Conservation (phyloP, 2,329 filamentous ascomycete genomes). For the Pyrenochaeta sp. region DNA sequence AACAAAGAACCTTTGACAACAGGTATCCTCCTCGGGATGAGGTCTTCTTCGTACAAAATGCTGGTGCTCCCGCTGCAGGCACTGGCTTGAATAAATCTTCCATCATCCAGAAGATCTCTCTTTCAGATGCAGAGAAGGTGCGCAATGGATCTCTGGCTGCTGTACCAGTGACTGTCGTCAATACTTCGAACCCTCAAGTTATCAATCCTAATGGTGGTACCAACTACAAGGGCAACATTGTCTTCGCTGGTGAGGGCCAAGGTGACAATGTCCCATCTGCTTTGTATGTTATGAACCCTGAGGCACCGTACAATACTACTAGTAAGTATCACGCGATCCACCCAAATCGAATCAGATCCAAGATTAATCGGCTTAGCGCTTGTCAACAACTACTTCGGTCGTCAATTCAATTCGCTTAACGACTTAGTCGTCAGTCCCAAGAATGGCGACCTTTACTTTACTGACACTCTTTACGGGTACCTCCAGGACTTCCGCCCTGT, state of each 20-base stretch:
- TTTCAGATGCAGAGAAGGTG: slow-evolving; percentile 32
- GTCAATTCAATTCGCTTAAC: slow-evolving; percentile 53
- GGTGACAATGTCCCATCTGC: slow-evolving; percentile 29
- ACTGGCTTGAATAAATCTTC: slow-evolving; percentile 37
- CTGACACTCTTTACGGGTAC: slow-evolving; percentile 50
- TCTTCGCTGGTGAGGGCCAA: slow-evolving; percentile 36
- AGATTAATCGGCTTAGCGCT: slow-evolving; percentile 23
- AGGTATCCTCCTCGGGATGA: slow-evolving; percentile 29
- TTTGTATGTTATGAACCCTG: slow-evolving; percentile 33
- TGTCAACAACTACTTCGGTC: slow-evolving; percentile 57
- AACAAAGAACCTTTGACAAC: not conserved
- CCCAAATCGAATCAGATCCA: not conserved
- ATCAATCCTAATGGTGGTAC: slow-evolving; percentile 37
- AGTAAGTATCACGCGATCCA: slow-evolving; percentile 17
- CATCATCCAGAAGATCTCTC: slow-evolving; percentile 36
- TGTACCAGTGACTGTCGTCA: slow-evolving; percentile 31
- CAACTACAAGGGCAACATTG: slow-evolving; percentile 32
- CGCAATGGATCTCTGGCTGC: slow-evolving; percentile 30
- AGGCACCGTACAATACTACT: slow-evolving; percentile 32
- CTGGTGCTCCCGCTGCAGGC: slow-evolving; percentile 32
- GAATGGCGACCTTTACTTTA: slow-evolving; percentile 58
- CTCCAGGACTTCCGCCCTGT: slow-evolving; percentile 34
- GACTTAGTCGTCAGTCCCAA: slow-evolving; percentile 49
- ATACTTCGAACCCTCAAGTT: slow-evolving; percentile 33
- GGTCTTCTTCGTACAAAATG: slow-evolving; percentile 38